Evolutionary conservation across 192 early-diverging fungal genomes (phyloP), one percentile per base, ranked within the genome.

Genomic region (Coemansia umbellata): DNA sequence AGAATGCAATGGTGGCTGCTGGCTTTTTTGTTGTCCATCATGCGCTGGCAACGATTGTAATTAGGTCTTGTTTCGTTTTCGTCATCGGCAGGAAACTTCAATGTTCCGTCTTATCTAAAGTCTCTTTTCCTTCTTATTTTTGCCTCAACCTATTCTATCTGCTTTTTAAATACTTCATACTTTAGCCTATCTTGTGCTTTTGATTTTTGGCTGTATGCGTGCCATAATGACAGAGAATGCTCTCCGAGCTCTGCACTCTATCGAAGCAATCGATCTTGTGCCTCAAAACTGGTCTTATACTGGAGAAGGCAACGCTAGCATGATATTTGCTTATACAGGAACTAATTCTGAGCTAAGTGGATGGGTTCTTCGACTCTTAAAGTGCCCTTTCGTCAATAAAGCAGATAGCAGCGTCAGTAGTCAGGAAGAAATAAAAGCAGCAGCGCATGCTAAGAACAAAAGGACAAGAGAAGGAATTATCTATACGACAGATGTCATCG

Each of bases 271-370:
- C 1, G 31, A 52, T 8, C 37, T 59, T 23, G 13, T 50, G 17
- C 57, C 77, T 1, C 28, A 19, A 18, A 54, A 80, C 8, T 91
- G 89, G 89, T 18, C 36, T 14, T 91, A 88, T 74, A 76, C 78
- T 33, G 81, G 78, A 32, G 89, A 91, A 52, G 89, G 89, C 27
- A 91, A 91, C 66, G 78, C 74, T 21, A 89, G 86, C 62, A 63
- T 87, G 7, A 78, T 85, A 18, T 69, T 91, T 17, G 37, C 80
- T 6, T 85, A 84, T 53, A 48, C 44, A 32, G 84, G 86, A 4
- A 24, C 36, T 15, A 53, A 80, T 31, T 33, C 67, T 3, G 50
- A 50, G 42, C 49, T 58, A 23, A 8, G 41, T 9, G 55, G 64
- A 24, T 58, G 63, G 50, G 47, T 71, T 17, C 50, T 68, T 27